phyloP scores from a whole-genome alignment of 2,329 filamentous ascomycete species.

The Colletotrichum graminicola region DNA sequence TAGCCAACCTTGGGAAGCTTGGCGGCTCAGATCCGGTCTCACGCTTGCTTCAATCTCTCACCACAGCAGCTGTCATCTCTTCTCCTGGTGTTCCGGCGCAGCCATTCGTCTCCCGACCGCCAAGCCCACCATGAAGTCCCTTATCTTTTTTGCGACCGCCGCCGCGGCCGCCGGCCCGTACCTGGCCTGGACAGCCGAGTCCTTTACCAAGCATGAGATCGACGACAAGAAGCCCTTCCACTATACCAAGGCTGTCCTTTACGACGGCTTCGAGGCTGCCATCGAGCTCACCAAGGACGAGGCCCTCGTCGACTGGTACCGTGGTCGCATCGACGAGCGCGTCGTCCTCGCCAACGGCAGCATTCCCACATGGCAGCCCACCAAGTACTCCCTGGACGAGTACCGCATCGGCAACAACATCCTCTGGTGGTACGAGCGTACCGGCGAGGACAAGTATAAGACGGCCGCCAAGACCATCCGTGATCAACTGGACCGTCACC shows the following conservation, averaged over 20 bases:
- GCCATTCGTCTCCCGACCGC: constrained; percentile 21
- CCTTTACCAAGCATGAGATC: constrained; percentile 58
- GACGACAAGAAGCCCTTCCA: constrained; percentile 54
- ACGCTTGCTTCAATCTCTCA: constrained; percentile 22
- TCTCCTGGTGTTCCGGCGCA: constrained; percentile 11
- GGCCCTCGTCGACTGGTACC: constrained; percentile 59
- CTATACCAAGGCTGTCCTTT: constrained; percentile 61
- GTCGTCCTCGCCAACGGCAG: constrained; percentile 61
- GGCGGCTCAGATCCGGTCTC: constrained; percentile 35
- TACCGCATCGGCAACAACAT: constrained; percentile 66
- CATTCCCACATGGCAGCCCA: constrained; percentile 47
- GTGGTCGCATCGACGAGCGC: constrained; percentile 57
- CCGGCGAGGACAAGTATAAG: constrained; percentile 62
- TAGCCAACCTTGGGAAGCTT: background rate
- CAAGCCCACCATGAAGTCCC: constrained; percentile 32
- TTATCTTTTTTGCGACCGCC: constrained; percentile 41
- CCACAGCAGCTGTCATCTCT: background rate
- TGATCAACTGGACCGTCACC: constrained; percentile 61
- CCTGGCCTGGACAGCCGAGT: constrained; percentile 59
- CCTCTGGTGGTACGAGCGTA: constrained; percentile 62
- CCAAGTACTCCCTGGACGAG: constrained; percentile 64
- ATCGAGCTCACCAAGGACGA: constrained; percentile 59
- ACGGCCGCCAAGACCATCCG: constrained; percentile 61
- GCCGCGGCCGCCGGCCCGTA: constrained; percentile 45
- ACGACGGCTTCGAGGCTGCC: constrained; percentile 60